Conservation (phyloP, 768 basidiomycete genomes). For the Termitomyces heimii region DNA sequence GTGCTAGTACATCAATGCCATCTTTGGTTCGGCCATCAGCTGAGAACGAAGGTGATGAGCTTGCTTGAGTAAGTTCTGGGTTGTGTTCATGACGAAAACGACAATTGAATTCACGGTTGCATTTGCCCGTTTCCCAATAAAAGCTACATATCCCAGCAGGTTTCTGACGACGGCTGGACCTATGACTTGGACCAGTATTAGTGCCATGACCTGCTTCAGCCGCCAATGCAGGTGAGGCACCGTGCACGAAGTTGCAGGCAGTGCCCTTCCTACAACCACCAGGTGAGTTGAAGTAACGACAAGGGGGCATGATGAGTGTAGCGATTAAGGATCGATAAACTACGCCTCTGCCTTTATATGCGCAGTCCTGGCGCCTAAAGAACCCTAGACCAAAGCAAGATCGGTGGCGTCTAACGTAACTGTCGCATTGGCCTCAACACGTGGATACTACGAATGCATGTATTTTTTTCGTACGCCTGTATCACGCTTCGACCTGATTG, state of each 20-base stretch:
- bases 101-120: conserved; percentile 41
- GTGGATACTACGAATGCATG: conserved; percentile 23
- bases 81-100: conserved; percentile 29
- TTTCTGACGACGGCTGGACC: conserved; percentile 5
- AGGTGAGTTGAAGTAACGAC: conserved; percentile 33
- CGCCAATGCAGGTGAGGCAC: conserved; percentile 1
- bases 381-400: neutral
- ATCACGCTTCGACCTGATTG: conserved; percentile 20
- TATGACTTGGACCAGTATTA: conserved; percentile 5
- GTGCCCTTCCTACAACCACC: conserved; percentile 42
- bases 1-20: conserved; percentile 24
- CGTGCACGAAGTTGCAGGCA: conserved; percentile 30
- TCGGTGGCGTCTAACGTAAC: neutral
- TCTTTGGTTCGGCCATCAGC: conserved; percentile 3
- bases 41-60: neutral
- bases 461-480: conserved; percentile 41
- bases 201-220: conserved; percentile 5
- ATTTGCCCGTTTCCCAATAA: conserved; percentile 43
- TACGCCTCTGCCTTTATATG: neutral
- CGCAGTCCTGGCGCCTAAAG: conserved; percentile 8
- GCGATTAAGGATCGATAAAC: conserved; percentile 2
- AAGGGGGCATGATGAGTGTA: conserved; percentile 19
- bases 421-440: neutral
- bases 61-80: neutral
- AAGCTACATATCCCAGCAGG: conserved; percentile 33